Conservation (phyloP, 2,329 filamentous ascomycete species). For the Trichoderma breve region DNA sequence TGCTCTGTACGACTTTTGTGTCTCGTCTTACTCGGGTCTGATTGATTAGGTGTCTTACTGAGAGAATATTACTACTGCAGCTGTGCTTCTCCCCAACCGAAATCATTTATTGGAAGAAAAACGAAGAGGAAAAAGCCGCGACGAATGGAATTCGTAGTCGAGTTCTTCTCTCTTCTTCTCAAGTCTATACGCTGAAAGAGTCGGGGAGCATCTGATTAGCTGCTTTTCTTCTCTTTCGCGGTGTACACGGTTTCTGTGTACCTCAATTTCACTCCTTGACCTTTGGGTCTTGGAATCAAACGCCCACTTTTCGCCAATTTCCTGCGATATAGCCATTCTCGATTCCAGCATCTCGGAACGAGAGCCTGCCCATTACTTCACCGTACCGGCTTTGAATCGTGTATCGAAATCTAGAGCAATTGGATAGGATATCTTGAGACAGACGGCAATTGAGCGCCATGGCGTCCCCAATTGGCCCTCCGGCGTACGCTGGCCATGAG, state of each 20-base stretch:
- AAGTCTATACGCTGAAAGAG: conserved; percentile 27
- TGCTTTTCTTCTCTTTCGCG: background rate
- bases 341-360: background rate
- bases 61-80: background rate
- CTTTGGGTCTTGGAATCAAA: background rate
- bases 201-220: background rate
- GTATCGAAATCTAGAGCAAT: background rate
- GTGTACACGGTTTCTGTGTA: background rate
- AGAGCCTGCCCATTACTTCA: background rate
- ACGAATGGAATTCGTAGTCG: conserved; percentile 30
- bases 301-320: background rate
- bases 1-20: background rate
- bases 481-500: conserved; percentile 29
- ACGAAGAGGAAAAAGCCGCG: background rate
- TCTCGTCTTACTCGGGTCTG: background rate
- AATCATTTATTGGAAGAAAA: background rate
- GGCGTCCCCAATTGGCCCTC: conserved; percentile 2
- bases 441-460: background rate
- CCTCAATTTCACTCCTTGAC: background rate
- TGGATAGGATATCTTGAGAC: background rate
- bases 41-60: background rate
- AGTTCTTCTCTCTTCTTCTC: conserved; percentile 29
- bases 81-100: background rate
- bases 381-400: background rate
- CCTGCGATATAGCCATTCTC: background rate